These are phyloP conservation scores for Phytopythium mirpurense DNA, from an alignment of 352 stramenopile species.

Conservation along the genomic window DNA sequence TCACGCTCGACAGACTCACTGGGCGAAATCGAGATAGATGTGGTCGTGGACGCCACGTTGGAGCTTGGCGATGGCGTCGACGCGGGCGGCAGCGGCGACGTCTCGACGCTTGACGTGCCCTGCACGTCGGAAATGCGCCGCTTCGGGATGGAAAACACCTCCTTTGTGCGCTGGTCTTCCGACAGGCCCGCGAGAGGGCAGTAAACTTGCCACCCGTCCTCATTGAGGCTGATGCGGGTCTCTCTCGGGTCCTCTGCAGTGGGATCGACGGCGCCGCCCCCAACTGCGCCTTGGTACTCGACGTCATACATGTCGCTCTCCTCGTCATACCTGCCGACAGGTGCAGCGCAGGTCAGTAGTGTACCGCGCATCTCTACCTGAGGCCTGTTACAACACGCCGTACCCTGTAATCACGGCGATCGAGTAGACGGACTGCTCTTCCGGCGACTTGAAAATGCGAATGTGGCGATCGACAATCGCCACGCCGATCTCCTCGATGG, in stretches of 20 bases:
- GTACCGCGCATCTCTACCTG: no score
- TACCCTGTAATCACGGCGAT: slow-evolving; percentile 45
- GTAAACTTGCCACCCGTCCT: slow-evolving; percentile 71
- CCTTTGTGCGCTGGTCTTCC: slow-evolving; percentile 45
- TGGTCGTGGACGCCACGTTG: background rate
- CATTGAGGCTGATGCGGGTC: slow-evolving; percentile 18
- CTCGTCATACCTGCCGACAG: slow-evolving; percentile 22
- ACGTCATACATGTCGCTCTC: slow-evolving; percentile 48
- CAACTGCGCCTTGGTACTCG: slow-evolving; percentile 14
- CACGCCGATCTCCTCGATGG: slow-evolving; percentile 36
- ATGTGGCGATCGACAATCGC: slow-evolving; percentile 50
- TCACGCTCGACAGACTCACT: slow-evolving; percentile 2
- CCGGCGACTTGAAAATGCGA: slow-evolving; percentile 50
- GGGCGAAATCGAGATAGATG: slow-evolving; percentile 4
- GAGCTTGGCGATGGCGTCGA: slow-evolving; percentile 5
- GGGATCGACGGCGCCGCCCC: background rate
- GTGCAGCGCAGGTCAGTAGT: no score
- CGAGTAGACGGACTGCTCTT: slow-evolving; percentile 56
- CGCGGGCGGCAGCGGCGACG: background rate
- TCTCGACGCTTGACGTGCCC: slow-evolving; percentile 5
- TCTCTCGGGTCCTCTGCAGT: background rate
- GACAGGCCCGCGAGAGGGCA: slow-evolving; percentile 41
- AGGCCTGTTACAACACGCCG: no score
- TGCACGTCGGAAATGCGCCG: slow-evolving; percentile 10
- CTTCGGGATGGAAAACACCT: slow-evolving; percentile 79